These are phyloP conservation scores for Myochromella boudieri DNA, from an alignment of 768 basidiomycete genomes.

Conservation along the genomic window DNA sequence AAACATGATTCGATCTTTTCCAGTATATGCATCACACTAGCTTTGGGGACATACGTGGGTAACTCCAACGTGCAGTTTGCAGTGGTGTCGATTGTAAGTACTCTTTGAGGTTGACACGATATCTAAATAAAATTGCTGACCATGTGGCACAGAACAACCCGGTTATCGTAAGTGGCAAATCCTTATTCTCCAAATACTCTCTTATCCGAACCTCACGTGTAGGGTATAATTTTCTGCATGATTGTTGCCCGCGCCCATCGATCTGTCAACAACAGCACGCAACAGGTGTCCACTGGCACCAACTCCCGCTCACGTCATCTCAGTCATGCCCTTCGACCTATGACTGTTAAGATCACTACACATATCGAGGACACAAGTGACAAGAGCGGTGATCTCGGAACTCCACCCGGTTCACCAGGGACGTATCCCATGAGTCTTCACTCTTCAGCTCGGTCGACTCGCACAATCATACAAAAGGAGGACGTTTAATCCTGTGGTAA, in stretches of 20 bases:
- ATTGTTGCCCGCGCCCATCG: slow-evolving; percentile 23
- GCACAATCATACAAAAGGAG: not conserved
- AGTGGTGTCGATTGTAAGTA: slow-evolving; percentile 17
- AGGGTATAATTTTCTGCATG: slow-evolving; percentile 24
- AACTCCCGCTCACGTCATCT: slow-evolving; percentile 12
- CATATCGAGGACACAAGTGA: slow-evolving; percentile 12
- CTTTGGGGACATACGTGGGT: slow-evolving; percentile 16
- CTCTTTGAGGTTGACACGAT: not conserved
- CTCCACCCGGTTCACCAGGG: slow-evolving; percentile 14
- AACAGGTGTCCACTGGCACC: slow-evolving; percentile 6
- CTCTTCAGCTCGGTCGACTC: not conserved
- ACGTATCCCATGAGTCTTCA: slow-evolving; percentile 12
- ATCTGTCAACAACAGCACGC: slow-evolving; percentile 4
- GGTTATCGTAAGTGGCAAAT: slow-evolving; percentile 16
- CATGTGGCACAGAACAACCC: slow-evolving; percentile 15
- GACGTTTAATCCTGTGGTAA: not conserved
- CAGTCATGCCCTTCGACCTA: slow-evolving; percentile 14
- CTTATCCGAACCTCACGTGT: slow-evolving; percentile 3
- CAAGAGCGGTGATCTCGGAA: slow-evolving; percentile 13
- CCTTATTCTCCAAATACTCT: not conserved
- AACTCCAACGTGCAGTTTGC: slow-evolving; percentile 18
- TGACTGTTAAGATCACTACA: slow-evolving; percentile 20
- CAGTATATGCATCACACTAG: slow-evolving; percentile 16
- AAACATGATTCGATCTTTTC: not conserved
- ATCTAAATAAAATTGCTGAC: slow-evolving; percentile 10